Conservation (phyloP, 176 grass and related monocot species). For the Aechmea fasciata region DNA sequence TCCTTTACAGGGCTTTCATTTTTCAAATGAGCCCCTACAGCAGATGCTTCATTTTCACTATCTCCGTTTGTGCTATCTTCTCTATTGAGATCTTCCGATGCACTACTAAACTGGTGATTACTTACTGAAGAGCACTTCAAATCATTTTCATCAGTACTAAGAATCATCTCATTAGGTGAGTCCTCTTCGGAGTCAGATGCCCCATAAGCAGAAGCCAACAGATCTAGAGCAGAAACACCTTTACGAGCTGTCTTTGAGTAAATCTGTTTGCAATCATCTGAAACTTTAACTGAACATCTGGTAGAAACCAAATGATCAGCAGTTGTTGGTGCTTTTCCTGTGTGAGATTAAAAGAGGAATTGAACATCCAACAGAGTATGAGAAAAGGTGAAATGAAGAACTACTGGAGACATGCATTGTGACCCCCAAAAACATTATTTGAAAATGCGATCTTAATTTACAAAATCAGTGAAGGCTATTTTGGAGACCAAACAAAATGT, state of each 20-base stretch:
- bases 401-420: not conserved
- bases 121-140: slow-evolving; percentile 1
- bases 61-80: not conserved
- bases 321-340: slow-evolving; percentile 34
- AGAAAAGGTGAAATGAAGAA: slow-evolving; percentile 11
- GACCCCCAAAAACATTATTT: not conserved
- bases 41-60: not conserved
- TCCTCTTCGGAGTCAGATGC: slow-evolving; percentile 73
- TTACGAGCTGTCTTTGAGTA: slow-evolving; percentile 28
- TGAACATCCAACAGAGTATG: slow-evolving; percentile 5
- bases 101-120: slow-evolving; percentile 17
- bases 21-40: slow-evolving; percentile 13
- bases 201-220: slow-evolving; percentile 82
- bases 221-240: slow-evolving; percentile 57
- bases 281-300: slow-evolving; percentile 38
- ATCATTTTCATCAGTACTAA: slow-evolving; percentile 28
- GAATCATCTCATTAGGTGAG: slow-evolving; percentile 22
- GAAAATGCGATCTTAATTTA: not conserved
- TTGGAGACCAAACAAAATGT: not conserved
- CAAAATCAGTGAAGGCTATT: not conserved
- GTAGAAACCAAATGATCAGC: slow-evolving; percentile 18
- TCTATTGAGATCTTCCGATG: not conserved
- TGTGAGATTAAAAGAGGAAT: slow-evolving; percentile 15
- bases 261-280: slow-evolving; percentile 37
- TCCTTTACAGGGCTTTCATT: slow-evolving; percentile 19